phyloP scores from a whole-genome alignment of 1,284 basidiomycete species.

The Microbotryum intermedium region DNA sequence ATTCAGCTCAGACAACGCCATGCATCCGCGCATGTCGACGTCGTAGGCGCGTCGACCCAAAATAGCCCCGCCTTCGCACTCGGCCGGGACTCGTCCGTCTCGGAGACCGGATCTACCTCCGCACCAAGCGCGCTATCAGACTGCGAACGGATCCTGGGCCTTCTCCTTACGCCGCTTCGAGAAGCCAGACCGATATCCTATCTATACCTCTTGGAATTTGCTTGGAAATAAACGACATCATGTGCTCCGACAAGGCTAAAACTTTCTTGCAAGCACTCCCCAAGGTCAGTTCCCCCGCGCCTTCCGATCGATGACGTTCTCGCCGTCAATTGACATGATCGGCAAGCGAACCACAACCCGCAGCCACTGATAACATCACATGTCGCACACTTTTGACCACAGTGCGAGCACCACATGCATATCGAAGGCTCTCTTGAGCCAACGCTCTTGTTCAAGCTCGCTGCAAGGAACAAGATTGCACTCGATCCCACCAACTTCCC shows the following conservation, averaged over 20 bases:
- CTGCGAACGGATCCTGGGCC: too few species aligned
- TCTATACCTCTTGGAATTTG: too few species aligned
- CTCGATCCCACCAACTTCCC: slow-evolving; percentile 18
- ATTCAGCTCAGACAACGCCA: too few species aligned
- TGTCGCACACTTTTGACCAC: not conserved
- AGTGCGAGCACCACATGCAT: slow-evolving; percentile 34
- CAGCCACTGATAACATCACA: not conserved
- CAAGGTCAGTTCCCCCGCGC: slow-evolving; percentile 1
- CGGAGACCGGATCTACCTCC: too few species aligned
- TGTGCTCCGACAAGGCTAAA: slow-evolving; percentile 12
- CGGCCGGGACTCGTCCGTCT: too few species aligned
- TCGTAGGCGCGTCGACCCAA: too few species aligned
- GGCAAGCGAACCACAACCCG: not conserved
- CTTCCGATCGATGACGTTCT: not conserved
- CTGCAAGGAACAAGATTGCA: slow-evolving; percentile 22
- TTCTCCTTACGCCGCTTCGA: too few species aligned
- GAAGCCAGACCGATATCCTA: too few species aligned
- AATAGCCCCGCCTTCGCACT: too few species aligned
- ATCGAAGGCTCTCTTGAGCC: slow-evolving; percentile 33
- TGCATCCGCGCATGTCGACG: too few species aligned
- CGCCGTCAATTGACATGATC: not conserved
- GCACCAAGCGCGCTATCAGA: too few species aligned
- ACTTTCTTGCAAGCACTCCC: slow-evolving; percentile 17
- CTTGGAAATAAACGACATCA: not conserved
- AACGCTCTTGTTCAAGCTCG: slow-evolving; percentile 27